These are phyloP conservation scores for Phytophthora sojae DNA, from an alignment of 352 stramenopile species.

Conservation along the genomic window DNA sequence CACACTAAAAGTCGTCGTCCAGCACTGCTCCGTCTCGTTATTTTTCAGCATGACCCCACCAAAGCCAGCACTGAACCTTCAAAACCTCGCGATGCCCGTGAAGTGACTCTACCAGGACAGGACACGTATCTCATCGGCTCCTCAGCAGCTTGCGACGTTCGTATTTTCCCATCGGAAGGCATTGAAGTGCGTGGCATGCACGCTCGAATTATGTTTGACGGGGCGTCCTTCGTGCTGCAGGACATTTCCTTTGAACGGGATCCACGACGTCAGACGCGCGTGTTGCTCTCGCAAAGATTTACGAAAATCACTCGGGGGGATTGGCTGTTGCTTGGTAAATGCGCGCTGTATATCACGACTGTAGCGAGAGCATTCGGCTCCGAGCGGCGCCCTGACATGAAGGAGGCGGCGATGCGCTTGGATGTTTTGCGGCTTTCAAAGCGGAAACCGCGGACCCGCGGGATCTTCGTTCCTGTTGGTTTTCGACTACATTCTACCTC, in stretches of 20 bases:
- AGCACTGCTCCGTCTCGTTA: constrained; percentile 22
- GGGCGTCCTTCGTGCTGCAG: constrained; percentile 71
- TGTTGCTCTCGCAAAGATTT: constrained; percentile 48
- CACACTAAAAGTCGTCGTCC: neutral
- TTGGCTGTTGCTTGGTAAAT: constrained; percentile 67
- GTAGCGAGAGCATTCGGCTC: constrained; percentile 59
- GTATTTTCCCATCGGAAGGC: constrained; percentile 49
- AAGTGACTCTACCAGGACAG: constrained; percentile 32
- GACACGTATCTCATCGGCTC: constrained; percentile 63
- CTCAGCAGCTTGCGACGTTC: constrained; percentile 62
- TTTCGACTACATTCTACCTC: constrained; percentile 55
- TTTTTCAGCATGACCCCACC: constrained; percentile 35
- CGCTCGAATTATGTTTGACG: constrained; percentile 70
- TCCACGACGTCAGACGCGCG: constrained; percentile 56
- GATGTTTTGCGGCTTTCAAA: constrained; percentile 74
- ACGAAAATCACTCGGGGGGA: constrained; percentile 67
- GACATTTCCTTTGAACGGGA: constrained; percentile 79
- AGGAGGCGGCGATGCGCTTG: constrained; percentile 67
- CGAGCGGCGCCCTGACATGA: constrained; percentile 68
- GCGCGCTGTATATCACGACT: constrained; percentile 58
- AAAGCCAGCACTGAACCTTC: constrained; percentile 15
- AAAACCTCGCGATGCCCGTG: constrained; percentile 20
- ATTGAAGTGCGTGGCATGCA: constrained; percentile 57
- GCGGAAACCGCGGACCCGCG: constrained; percentile 53
- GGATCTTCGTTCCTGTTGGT: constrained; percentile 62